Conservation (phyloP, 306 rosid genomes). For the Quercus parvula region DNA sequence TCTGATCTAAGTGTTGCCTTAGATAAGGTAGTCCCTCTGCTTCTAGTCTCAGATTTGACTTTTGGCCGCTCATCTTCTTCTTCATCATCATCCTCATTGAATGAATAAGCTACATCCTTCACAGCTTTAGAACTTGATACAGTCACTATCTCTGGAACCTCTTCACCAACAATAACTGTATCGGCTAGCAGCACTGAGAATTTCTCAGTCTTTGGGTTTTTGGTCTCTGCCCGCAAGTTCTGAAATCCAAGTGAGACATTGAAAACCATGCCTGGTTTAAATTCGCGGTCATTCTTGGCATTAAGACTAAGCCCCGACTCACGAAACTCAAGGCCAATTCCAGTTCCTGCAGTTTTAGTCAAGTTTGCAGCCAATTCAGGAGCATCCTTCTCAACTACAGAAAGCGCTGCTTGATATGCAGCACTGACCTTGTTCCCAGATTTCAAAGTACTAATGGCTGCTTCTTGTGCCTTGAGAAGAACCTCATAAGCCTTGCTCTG, state of each 20-base stretch:
- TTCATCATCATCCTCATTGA: slow-evolving; percentile 80
- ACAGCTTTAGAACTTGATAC: slow-evolving; percentile 66
- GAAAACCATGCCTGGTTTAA: slow-evolving; percentile 84
- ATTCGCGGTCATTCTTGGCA: slow-evolving; percentile 68
- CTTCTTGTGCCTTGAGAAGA: slow-evolving; percentile 87
- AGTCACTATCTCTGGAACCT: slow-evolving; percentile 68
- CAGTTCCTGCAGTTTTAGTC: slow-evolving; percentile 90
- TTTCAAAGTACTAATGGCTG: slow-evolving; percentile 63
- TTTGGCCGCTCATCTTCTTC: slow-evolving; percentile 53
- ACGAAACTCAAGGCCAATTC: slow-evolving; percentile 93
- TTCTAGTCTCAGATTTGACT: slow-evolving; percentile 33
- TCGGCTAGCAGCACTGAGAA: slow-evolving; percentile 88
- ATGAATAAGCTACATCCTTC: slow-evolving; percentile 84
- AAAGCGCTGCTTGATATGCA: slow-evolving; percentile 73
- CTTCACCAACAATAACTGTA: slow-evolving; percentile 62
- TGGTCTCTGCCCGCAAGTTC: slow-evolving; percentile 53
- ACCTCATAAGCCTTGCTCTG: slow-evolving; percentile 88
- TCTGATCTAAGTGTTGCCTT: slow-evolving; percentile 92
- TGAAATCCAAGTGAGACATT: slow-evolving; percentile 89
- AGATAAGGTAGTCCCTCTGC: slow-evolving; percentile 48
- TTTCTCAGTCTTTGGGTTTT: slow-evolving; percentile 45
- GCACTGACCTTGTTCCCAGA: slow-evolving; percentile 64
- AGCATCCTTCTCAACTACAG: slow-evolving; percentile 77
- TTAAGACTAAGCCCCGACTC: slow-evolving; percentile 88
- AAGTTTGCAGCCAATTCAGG: slow-evolving; percentile 65